Percentiles rank a stretch among this genome's conserved stretches.
phyloP scores from a whole-genome alignment of 78 protist species.

The Emiliania huxleyi region DNA sequence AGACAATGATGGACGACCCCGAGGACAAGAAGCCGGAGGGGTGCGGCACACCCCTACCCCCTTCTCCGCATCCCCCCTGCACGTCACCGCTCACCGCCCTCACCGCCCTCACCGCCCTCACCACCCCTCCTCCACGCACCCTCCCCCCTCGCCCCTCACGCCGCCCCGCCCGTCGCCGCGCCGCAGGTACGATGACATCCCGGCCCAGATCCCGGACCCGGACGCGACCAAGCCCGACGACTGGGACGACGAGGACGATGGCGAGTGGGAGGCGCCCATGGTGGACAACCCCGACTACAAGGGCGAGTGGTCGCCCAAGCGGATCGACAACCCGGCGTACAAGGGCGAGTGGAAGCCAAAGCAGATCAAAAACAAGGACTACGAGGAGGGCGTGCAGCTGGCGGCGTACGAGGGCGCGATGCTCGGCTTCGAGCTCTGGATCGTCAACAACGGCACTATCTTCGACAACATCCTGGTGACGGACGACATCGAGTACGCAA shows the following conservation, averaged over 20 bases:
- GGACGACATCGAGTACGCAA: constrained; percentile 78
- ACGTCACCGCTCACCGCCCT: too few species aligned
- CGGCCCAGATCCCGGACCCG: constrained; percentile 79
- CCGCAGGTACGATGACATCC: too few species aligned
- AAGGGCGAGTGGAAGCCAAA: constrained; percentile 78
- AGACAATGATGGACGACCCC: constrained; percentile 81
- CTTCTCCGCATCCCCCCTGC: too few species aligned
- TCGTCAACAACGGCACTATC: constrained; percentile 94
- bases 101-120: too few species aligned
- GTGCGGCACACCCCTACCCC: too few species aligned
- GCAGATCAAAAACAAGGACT: constrained; percentile 43
- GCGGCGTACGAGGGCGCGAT: constrained; percentile 35
- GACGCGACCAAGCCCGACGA: constrained; percentile 95
- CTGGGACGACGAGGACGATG: constrained; percentile 98
- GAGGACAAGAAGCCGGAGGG: constrained; percentile 88
- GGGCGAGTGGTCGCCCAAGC: constrained; percentile 87
- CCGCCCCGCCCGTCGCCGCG: too few species aligned
- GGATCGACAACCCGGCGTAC: constrained; percentile 90
- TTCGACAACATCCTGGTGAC: constrained; percentile 94
- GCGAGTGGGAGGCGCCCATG: constrained; percentile 98
- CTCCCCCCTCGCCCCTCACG: too few species aligned
- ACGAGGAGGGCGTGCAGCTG: constrained; percentile 42
- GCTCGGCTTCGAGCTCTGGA: constrained; percentile 95
- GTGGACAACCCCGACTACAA: constrained; percentile 94
- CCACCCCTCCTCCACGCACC: too few species aligned